Evolutionary conservation across 495 filamentous ascomycete genomes (phyloP).

Genomic region (Penicillium roqueforti): DNA sequence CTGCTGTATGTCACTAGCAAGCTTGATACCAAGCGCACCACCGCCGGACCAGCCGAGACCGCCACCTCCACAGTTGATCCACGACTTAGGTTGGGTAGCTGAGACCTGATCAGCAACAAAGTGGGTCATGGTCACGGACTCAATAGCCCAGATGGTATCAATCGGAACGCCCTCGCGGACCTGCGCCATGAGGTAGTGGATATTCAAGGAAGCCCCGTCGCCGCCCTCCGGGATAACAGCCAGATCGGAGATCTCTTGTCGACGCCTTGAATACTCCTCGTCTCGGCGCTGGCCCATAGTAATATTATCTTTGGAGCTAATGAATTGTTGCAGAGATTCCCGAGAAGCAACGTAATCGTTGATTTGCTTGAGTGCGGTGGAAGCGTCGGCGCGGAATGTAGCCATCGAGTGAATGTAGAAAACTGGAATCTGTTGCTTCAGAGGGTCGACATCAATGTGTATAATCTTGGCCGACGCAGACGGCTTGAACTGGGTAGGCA

Average conservation of each 20-base stretch:
- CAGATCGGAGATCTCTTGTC: slow-evolving; percentile 53
- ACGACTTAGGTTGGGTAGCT: slow-evolving; percentile 70
- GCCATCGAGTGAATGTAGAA: slow-evolving; percentile 72
- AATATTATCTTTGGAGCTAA: slow-evolving; percentile 42
- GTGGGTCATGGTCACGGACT: slow-evolving; percentile 79
- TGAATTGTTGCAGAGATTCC: slow-evolving; percentile 38
- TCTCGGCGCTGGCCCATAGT: slow-evolving; percentile 54
- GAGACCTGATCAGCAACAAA: slow-evolving; percentile 80
- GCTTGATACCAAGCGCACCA: slow-evolving; percentile 80
- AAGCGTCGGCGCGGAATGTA: slow-evolving; percentile 72
- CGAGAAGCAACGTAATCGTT: slow-evolving; percentile 53
- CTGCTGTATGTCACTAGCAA: slow-evolving; percentile 63
- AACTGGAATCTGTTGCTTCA: slow-evolving; percentile 83
- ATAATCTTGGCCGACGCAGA: slow-evolving; percentile 59
- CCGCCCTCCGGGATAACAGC: slow-evolving; percentile 49
- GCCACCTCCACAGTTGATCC: slow-evolving; percentile 93
- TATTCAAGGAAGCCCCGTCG: slow-evolving; percentile 62
- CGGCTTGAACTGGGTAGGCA: slow-evolving; percentile 57
- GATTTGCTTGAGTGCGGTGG: slow-evolving; percentile 68
- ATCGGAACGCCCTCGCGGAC: slow-evolving; percentile 62
- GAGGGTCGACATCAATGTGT: slow-evolving; percentile 81
- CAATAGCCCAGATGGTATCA: slow-evolving; percentile 81
- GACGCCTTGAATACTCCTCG: slow-evolving; percentile 53
- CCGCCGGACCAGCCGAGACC: slow-evolving; percentile 96
- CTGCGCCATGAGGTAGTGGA: slow-evolving; percentile 62